Conservation (phyloP, 1,284 basidiomycete genomes). For the Malassezia yamatoensis region DNA sequence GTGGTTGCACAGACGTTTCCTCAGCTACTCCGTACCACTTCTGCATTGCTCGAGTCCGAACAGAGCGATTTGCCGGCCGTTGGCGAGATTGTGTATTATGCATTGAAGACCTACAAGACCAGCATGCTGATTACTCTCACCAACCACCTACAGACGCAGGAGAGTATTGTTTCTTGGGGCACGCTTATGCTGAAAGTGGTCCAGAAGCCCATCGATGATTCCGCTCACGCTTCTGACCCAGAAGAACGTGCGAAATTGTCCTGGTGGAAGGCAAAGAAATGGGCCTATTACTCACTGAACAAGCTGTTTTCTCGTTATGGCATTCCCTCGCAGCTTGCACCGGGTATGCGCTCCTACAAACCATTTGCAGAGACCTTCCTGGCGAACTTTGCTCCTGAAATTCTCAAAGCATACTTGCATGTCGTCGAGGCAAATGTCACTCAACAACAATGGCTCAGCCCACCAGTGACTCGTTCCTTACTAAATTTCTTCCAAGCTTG, state of each 20-base stretch:
- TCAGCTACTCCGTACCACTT: slow-evolving; percentile 28
- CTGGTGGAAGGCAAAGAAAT: slow-evolving; percentile 48
- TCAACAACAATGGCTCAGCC: slow-evolving; percentile 32
- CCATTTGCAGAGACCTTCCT: slow-evolving; percentile 44
- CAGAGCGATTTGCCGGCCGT: slow-evolving; percentile 28
- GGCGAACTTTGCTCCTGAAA: slow-evolving; percentile 42
- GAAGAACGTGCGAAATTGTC: slow-evolving; percentile 21
- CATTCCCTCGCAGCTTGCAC: slow-evolving; percentile 41
- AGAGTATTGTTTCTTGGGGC: slow-evolving; percentile 45
- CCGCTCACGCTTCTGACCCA: slow-evolving; percentile 2
- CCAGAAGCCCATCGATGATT: slow-evolving; percentile 34
- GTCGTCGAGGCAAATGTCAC: slow-evolving; percentile 29
- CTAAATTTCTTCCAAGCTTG: slow-evolving; percentile 42
- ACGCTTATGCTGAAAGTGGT: slow-evolving; percentile 39
- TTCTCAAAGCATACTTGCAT: slow-evolving; percentile 43
- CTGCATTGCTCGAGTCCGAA: slow-evolving; percentile 29
- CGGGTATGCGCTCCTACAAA: slow-evolving; percentile 40
- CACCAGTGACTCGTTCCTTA: slow-evolving; percentile 33
- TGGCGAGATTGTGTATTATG: slow-evolving; percentile 40
- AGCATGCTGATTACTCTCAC: slow-evolving; percentile 36
- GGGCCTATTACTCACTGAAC: slow-evolving; percentile 46
- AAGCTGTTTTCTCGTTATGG: slow-evolving; percentile 44
- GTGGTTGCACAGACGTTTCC: slow-evolving; percentile 37
- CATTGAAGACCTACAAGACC: slow-evolving; percentile 45
- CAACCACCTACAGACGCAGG: slow-evolving; percentile 38